Percentiles rank a stretch among this genome's conserved stretches.
Conservation (phyloP, 495 filamentous ascomycete genomes). For the Hypoxylon intermedium region DNA sequence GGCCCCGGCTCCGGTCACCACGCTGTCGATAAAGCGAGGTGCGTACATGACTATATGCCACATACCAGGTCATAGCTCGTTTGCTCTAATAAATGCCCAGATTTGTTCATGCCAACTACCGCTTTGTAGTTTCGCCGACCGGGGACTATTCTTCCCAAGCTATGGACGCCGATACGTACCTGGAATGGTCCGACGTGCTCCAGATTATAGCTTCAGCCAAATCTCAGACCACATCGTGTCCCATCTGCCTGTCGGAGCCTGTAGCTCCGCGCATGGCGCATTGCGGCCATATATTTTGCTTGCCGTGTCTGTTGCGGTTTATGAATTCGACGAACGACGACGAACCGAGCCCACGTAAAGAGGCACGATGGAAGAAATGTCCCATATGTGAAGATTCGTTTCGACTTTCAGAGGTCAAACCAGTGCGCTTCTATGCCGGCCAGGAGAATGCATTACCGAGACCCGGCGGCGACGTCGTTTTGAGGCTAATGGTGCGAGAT, state of each 20-base stretch:
- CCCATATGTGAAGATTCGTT: slow-evolving; percentile 94
- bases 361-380: slow-evolving; percentile 86
- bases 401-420: slow-evolving; percentile 84
- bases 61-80: neutral
- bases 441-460: slow-evolving; percentile 81
- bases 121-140: slow-evolving; percentile 88
- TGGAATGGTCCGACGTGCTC: slow-evolving; percentile 89
- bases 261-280: slow-evolving; percentile 96
- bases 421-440: slow-evolving; percentile 89
- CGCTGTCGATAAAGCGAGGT: slow-evolving; percentile 87
- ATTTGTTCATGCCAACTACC: slow-evolving; percentile 96
- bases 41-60: slow-evolving; percentile 13
- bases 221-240: slow-evolving; percentile 87
- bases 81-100: slow-evolving; percentile 47
- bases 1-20: slow-evolving; percentile 91
- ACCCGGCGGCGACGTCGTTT: slow-evolving; percentile 86
- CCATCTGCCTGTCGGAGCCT: slow-evolving; percentile 89
- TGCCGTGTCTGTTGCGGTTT: slow-evolving; percentile 91
- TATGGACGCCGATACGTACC: slow-evolving; percentile 83
- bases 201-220: slow-evolving; percentile 90
- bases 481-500: slow-evolving; percentile 80
- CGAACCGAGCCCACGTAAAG: slow-evolving; percentile 68
- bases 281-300: slow-evolving; percentile 96
- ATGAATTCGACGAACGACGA: slow-evolving; percentile 86
- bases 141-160: slow-evolving; percentile 81